Base-by-base conservation (phyloP, 108 stramenopile genomes). In the Fistulifera solaris region DNA sequence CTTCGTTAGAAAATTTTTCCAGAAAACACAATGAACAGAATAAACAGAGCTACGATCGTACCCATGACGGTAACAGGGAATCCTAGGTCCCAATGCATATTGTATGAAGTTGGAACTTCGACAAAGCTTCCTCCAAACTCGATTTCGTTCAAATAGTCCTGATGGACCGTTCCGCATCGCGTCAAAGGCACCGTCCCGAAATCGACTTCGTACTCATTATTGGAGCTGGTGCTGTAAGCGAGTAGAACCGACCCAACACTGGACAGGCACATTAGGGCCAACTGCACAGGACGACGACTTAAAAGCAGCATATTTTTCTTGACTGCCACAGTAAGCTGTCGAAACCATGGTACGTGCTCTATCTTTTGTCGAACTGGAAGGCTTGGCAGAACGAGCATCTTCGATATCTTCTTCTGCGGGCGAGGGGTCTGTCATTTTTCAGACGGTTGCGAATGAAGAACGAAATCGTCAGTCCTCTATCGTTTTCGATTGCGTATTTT, bases 41-140 rank as follows among this genome's bases (percentile, higher is more conserved):
- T 22, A 11, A 2, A 22, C 44, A 21, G 10, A 2, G 21, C 11
- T 21, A 8, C 21, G 19, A 45, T 21, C 49, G 18, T 54, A 39
- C 38, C 27, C 77, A 78, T 61, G 12, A 78, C 18, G 49, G 66
- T 66, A 0, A 78, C 70, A 13, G 64, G 56, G 3, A 69, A 22
- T 2, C 73, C 73, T 5, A 24, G 35, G 14, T 70, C 43, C 70
- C 70, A 78, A 16, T 61, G 23, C 21, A 75, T 70, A 52, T 78
- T 74, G 58, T 71, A 28, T n/a, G 67, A 57, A 13, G 61, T 31
- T 17, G 57, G 73, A 6, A 75, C 45, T 1, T 63, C 42, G 8
- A 51, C 1, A 0, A 21, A 14, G 12, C 14, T 40, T 27, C 21
- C 52, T 16, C 14, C 58, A 0, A 11, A 12, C 28, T 23, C 63